Percentiles rank a stretch among this genome's conserved stretches.
Evolutionary conservation across 2,329 filamentous ascomycete genomes (phyloP).

Genomic region (Penicillium sp.): DNA sequence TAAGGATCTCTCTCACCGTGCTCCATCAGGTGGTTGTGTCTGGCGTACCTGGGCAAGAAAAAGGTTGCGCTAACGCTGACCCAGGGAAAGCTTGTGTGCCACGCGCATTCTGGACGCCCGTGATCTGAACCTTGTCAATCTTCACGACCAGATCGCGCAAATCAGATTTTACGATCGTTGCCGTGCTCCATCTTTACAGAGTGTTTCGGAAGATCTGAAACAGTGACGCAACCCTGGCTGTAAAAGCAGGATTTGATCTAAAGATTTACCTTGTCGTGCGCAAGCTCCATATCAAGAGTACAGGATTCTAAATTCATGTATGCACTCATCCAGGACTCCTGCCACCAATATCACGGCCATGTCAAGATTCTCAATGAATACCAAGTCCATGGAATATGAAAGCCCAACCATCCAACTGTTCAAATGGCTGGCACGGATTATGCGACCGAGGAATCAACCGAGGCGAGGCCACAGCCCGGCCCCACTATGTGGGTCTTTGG

Average conservation of each 20-base stretch:
- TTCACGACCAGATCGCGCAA: neutral
- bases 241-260: neutral
- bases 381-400: neutral
- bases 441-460: neutral
- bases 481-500: neutral
- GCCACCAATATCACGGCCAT: neutral
- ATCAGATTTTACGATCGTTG: constrained; percentile 2
- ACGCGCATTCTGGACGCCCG: neutral
- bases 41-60: constrained; percentile 1
- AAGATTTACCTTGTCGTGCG: neutral
- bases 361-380: neutral
- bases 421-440: neutral
- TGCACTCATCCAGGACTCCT: neutral
- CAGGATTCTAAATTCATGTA: neutral
- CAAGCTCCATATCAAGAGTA: neutral
- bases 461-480: neutral
- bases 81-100: constrained; percentile 6
- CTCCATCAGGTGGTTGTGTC: neutral
- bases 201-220: neutral
- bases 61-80: neutral
- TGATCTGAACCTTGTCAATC: neutral
- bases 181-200: neutral
- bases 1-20: neutral
- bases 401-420: neutral
- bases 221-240: constrained; percentile 11